Evolutionary conservation across 2,329 filamentous ascomycete species (phyloP).

Genomic region (Acarospora socialis): DNA sequence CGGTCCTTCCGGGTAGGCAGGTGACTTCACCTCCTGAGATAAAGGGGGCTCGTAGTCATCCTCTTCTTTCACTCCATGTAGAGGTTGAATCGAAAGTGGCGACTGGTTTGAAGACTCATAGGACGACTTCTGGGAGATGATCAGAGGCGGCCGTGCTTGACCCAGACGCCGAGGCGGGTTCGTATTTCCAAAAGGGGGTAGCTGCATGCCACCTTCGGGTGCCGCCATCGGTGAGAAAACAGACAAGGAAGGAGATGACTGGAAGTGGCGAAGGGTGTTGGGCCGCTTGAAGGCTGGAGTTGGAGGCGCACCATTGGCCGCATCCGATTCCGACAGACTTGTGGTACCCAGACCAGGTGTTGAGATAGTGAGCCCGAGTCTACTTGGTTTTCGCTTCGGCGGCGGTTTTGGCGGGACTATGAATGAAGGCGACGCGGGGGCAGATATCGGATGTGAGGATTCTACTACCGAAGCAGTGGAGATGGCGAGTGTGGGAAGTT

Average conservation of each 20-base stretch:
- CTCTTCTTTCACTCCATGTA: conserved; percentile 38
- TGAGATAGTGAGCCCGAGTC: conserved; percentile 38
- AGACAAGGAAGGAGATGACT: conserved; percentile 45
- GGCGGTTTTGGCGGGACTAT: conserved; percentile 39
- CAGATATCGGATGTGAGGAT: conserved; percentile 30
- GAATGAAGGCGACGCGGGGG: conserved; percentile 41
- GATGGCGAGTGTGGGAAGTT: conserved; percentile 26
- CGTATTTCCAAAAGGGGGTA: conserved; percentile 32
- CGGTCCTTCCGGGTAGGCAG: conserved; percentile 49
- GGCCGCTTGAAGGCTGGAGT: conserved; percentile 41
- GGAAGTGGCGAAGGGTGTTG: conserved; percentile 45
- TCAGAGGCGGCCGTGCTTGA: conserved; percentile 10
- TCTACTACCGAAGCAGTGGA: conserved; percentile 35
- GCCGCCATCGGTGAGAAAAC: conserved; percentile 37
- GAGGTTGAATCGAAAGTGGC: conserved; percentile 20
- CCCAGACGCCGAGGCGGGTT: conserved; percentile 10
- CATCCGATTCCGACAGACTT: conserved; percentile 32
- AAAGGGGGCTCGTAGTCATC: conserved; percentile 33
- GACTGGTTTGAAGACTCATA: conserved; percentile 20
- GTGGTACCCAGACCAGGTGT: conserved; percentile 37
- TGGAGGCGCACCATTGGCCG: conserved; percentile 39
- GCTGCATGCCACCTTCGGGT: conserved; percentile 36
- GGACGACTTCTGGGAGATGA: conserved; percentile 13
- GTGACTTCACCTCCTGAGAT: conserved; percentile 47
- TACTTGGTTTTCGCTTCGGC: conserved; percentile 40